Base-by-base conservation (phyloP, 2,329 filamentous ascomycete species). In the Fusarium heterosporum region DNA sequence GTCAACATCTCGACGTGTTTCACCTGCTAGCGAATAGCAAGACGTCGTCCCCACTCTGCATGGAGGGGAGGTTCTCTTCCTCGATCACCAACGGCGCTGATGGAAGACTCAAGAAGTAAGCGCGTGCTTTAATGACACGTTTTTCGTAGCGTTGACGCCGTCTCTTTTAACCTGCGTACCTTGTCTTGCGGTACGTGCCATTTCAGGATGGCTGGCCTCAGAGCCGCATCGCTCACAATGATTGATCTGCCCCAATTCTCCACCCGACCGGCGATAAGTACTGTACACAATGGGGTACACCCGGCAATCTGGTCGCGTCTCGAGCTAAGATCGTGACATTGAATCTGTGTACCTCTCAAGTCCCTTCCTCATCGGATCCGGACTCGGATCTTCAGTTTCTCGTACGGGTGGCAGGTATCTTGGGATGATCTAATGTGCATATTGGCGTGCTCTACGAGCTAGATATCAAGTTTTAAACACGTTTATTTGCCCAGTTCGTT, bases 311-410 rank as follows among this genome's bases (percentile, higher is more conserved):
- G 71, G 70, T 59, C 63, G 55, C 63, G 63, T 56, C 57, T 66
- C 55, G 62, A 73, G 71, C 71, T 73, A 73, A 73, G 70, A 72
- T 73, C 70, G 71, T 73, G 70, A 73, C 71, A 55, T 73, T 65
- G 34, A 62, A 49, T 43, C 57, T 41, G 70, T 71, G 71, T 73
- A 73, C 71, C 71, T 73, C 42, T 49, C 25, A 72, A 72, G 71
- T 73, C 71, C 61, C 70, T 72, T 55, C 47, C 53, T 65, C 52
- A 42, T 63, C 59, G 65, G 64, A 52, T 60, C 64, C 62, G 64
- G 51, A 29, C 36, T 50, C 64, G 60, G 62, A 32, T 42, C 39
- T 54, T 45, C 53, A 11, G 17, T 52, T 40, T 54, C 38, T 61
- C 46, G 38, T 64, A 49, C 61, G 54, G 64, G 32, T 47, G 30